Evolutionary conservation across 2,329 filamentous ascomycete genomes (phyloP).

Genomic region (Aspergillus piperis): DNA sequence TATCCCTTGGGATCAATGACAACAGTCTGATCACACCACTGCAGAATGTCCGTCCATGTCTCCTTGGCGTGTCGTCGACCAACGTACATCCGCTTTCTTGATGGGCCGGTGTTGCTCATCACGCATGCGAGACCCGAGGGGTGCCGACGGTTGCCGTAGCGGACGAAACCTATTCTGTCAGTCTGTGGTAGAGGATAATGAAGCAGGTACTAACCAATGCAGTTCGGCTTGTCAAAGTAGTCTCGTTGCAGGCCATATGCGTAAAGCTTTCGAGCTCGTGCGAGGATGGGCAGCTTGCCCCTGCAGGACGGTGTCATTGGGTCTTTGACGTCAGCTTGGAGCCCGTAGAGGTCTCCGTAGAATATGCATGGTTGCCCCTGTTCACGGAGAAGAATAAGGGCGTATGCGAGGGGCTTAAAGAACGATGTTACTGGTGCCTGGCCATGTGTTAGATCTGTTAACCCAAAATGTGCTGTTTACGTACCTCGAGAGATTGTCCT

Average conservation of each 20-base stretch:
- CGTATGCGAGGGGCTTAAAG: conserved; percentile 72
- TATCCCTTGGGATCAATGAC: conserved; percentile 61
- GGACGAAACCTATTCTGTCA: conserved; percentile 43
- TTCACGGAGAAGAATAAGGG: conserved; percentile 67
- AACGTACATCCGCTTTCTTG: conserved; percentile 62
- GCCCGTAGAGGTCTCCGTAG: conserved; percentile 70
- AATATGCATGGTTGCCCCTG: conserved; percentile 68
- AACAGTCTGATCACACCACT: conserved; percentile 57
- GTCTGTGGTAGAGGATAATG: neutral
- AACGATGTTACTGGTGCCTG: conserved; percentile 62
- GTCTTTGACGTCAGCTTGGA: conserved; percentile 49
- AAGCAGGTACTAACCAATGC: conserved; percentile 51
- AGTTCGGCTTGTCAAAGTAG: conserved; percentile 63
- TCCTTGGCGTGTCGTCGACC: conserved; percentile 61
- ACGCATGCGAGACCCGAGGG: conserved; percentile 58
- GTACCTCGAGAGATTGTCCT: conserved; percentile 61
- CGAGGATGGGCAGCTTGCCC: conserved; percentile 59
- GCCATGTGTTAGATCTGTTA: neutral
- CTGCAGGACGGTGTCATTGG: conserved; percentile 56
- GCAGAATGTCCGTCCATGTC: conserved; percentile 64
- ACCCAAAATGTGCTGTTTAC: conserved; percentile 2
- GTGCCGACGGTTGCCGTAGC: conserved; percentile 53
- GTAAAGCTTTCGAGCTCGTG: conserved; percentile 64
- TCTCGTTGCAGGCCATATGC: conserved; percentile 67
- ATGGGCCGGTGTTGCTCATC: conserved; percentile 55